phyloP scores from a whole-genome alignment of 768 basidiomycete species.

The Suillus cothurnatus region DNA sequence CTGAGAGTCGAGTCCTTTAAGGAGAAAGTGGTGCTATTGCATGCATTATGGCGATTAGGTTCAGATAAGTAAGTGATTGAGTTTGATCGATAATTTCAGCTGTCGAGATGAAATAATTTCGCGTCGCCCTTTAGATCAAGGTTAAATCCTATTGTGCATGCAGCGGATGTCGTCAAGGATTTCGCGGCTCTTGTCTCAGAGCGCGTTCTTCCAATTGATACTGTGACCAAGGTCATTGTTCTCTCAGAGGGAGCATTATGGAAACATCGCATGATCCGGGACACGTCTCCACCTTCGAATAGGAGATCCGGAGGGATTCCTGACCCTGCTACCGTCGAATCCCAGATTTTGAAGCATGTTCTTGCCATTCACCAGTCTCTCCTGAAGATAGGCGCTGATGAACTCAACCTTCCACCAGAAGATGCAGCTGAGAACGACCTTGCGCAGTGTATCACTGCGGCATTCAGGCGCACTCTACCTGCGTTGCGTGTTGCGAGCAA shows the following conservation, averaged over 20 bases:
- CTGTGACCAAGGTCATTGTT: conserved; percentile 72
- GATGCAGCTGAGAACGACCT: conserved; percentile 61
- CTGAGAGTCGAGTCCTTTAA: conserved; percentile 66
- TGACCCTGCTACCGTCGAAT: conserved; percentile 51
- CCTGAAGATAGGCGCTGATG: conserved; percentile 62
- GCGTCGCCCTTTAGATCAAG: conserved; percentile 24
- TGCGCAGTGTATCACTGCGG: conserved; percentile 83
- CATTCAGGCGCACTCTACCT: conserved; percentile 83
- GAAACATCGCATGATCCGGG: conserved; percentile 78
- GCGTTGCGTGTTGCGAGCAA: conserved; percentile 86
- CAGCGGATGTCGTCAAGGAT: conserved; percentile 50
- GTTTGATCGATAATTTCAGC: not conserved
- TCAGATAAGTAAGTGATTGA: conserved; percentile 54
- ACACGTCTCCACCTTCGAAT: conserved; percentile 35
- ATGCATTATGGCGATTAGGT: conserved; percentile 67
- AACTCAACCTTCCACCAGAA: conserved; percentile 58
- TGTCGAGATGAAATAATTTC: conserved; percentile 10
- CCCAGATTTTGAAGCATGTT: conserved; percentile 66
- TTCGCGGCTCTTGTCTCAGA: conserved; percentile 66
- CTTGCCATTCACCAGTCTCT: conserved; percentile 65
- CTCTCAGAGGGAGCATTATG: conserved; percentile 82
- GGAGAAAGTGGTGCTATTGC: conserved; percentile 72
- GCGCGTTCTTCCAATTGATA: conserved; percentile 72
- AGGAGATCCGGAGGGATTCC: conserved; percentile 26
- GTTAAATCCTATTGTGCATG: conserved; percentile 52